Percentiles rank a stretch among this genome's conserved stretches.
Evolutionary conservation across 768 basidiomycete species (phyloP).

Genomic region (Suillus subalutaceus): DNA sequence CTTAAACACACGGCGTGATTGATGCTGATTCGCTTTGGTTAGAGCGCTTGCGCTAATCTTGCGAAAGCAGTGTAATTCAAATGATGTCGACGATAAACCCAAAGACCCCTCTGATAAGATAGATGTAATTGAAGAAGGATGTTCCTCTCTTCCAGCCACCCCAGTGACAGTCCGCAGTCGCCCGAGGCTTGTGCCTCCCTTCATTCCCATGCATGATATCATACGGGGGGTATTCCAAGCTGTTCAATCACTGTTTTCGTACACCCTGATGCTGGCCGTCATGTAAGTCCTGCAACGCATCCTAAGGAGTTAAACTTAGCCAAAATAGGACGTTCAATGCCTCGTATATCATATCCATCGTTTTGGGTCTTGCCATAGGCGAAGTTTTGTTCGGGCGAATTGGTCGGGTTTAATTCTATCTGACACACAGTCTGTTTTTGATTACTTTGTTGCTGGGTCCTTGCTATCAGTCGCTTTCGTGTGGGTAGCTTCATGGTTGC

Average conservation of each 20-base stretch:
- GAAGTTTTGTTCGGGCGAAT: constrained; percentile 73
- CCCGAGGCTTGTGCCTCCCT: constrained; percentile 57
- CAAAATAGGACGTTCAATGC: constrained; percentile 78
- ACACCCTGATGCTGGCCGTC: constrained; percentile 77
- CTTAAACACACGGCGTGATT: background rate
- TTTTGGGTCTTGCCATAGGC: constrained; percentile 72
- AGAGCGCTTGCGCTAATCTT: constrained; percentile 19
- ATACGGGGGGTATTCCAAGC: constrained; percentile 69
- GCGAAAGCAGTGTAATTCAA: background rate
- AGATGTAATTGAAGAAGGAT: constrained; percentile 15
- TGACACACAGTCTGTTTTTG: too few species aligned
- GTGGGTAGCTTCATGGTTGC: background rate
- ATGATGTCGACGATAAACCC: background rate
- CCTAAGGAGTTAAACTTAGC: constrained; percentile 15
- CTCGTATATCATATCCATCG: constrained; percentile 72
- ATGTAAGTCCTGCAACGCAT: constrained; percentile 56
- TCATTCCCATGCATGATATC: constrained; percentile 67
- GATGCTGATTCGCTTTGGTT: constrained; percentile 4
- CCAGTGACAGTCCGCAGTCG: constrained; percentile 17
- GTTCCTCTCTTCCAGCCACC: background rate
- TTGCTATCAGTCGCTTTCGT: background rate
- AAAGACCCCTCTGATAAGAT: constrained; percentile 4
- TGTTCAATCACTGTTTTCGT: constrained; percentile 63
- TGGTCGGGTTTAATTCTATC: constrained; percentile 20
- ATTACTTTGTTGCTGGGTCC: background rate